Evolutionary conservation across 2,329 filamentous ascomycete species (phyloP), one percentile per base, ranked within the genome.

Genomic region (Calonectria hawksworthii): DNA sequence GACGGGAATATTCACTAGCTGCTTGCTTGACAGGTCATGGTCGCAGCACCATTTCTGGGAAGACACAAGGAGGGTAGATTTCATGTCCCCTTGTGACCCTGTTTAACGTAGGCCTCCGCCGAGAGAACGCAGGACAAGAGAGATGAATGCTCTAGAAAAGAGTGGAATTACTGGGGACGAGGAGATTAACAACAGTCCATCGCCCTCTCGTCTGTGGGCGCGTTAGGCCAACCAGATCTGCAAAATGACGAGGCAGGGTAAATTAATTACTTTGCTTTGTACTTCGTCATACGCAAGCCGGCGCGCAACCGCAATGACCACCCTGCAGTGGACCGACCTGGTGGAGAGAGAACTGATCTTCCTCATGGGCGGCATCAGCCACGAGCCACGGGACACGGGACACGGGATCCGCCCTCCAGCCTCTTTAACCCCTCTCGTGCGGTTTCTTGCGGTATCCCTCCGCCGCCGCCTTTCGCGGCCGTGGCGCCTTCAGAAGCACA

Each of bases 171-270:
- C 72, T 74, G 72, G 72, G 66, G 72, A 38, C 61, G n/a, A 38
- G 67, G 72, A 74, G 67, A 74, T 74, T 69, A 65, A 41, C 72
- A 74, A 63, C 67, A 52, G 61, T 74, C 67, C 72, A 74, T 74
- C 34, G 64, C 36, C 32, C 59, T 74, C 65, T 67, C 36, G 59
- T 44, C 51, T 54, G 16, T 59, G 52, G 64, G 68, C 38, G 52
- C 23, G 28, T 50, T 41, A 69, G 61, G 11, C 72, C 61, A 70
- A 70, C 72, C 61, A 56, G 63, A 67, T 51, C 41, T 74, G 50
- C 51, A 61, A 70, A 68, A 63, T 70, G 68, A 41, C 67, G 50
- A 74, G 50, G 51, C 23, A 38, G 32, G 34, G 56, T 61, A 61
- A 34, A 34, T 59, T 70, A 64, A 73, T 66, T 73, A 65, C 65